Base-by-base conservation (phyloP, 192 early-diverging fungal genomes). In the Gigaspora rosea region DNA sequence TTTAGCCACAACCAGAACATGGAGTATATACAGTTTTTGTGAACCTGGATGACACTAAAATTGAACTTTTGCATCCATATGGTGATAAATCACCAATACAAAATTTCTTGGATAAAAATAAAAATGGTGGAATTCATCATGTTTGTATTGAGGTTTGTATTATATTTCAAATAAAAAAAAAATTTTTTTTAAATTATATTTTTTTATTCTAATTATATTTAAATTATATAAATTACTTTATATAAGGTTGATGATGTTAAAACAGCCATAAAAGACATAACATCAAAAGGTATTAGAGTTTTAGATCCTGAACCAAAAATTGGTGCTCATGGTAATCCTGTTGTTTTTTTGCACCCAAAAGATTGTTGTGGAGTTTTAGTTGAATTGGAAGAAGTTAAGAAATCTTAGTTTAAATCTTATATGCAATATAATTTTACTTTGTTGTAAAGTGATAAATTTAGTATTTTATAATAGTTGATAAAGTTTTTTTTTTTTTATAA, bases 21-120 rank as follows among this genome's bases (percentile, higher is more conserved):
- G 94, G 94, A 22, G 94, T 95, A 12, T 92, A 91, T 81, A 95
- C 94, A 2, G 92, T 95, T 3, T 95, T 95, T 86, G 91, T 95
- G 4, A 87, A 92, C 75, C 84, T 95, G 61, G 94, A 92, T 8
- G 94, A 95, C 83, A 95, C 94, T 57, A 95, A 95, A 84, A 92
- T 94, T 54, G 94, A 95, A 82, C 83, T 95, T 22, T 80, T 95
- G 33, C 89, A 92, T 71, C 92, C 92, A 3, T 85, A 87, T 33
- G 92, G 92, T 56, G 92, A 91, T 10, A 90, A 88, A 73, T 90
- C 89, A 51, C 94, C 94, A 36, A 95, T 95, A 71, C 82, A 87
- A 33, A 90, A 89, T 36, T 95, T 94, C 79, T 80, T 95, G 33
- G 89, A 88, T 49, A 94, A 93, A 80, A 95, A 95, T 83, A 89